These are phyloP conservation scores for Sporothrix protearum DNA, from an alignment of 2,329 filamentous ascomycete genomes.

Conservation along the genomic window DNA sequence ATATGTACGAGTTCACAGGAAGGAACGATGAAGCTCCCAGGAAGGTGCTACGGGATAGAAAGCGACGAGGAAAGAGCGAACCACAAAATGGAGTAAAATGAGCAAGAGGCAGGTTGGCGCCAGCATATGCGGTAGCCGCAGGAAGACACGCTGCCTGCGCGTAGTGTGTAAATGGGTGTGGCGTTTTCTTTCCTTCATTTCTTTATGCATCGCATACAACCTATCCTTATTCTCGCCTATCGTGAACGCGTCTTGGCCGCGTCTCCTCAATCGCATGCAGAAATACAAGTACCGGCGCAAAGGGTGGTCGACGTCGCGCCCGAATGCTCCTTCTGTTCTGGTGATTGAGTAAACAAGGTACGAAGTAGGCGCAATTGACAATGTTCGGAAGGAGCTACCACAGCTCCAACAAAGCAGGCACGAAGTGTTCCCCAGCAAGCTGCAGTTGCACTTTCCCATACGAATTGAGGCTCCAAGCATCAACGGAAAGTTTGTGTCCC, in stretches of 20 bases:
- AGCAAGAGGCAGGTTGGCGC: neutral
- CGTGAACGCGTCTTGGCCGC: neutral
- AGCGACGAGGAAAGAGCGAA: neutral
- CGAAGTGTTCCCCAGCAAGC: neutral
- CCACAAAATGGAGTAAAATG: neutral
- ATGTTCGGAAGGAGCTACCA: neutral
- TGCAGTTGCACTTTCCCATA: neutral
- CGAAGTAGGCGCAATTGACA: neutral
- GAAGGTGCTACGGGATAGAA: neutral
- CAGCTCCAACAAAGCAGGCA: neutral
- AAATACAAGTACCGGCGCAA: neutral
- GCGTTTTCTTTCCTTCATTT: neutral
- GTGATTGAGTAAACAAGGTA: neutral
- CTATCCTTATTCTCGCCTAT: neutral
- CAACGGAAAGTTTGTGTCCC: neutral
- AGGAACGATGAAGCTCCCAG: neutral
- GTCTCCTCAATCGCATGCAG: neutral
- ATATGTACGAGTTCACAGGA: neutral
- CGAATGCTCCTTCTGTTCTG: neutral
- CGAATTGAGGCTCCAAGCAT: neutral
- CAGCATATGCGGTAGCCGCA: neutral
- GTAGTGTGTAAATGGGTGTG: slow-evolving; percentile 9
- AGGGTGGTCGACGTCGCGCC: neutral
- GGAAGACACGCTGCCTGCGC: neutral
- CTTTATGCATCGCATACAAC: neutral